Evolutionary conservation across 768 basidiomycete species (phyloP).

Genomic region (Cubamyces lactineus): DNA sequence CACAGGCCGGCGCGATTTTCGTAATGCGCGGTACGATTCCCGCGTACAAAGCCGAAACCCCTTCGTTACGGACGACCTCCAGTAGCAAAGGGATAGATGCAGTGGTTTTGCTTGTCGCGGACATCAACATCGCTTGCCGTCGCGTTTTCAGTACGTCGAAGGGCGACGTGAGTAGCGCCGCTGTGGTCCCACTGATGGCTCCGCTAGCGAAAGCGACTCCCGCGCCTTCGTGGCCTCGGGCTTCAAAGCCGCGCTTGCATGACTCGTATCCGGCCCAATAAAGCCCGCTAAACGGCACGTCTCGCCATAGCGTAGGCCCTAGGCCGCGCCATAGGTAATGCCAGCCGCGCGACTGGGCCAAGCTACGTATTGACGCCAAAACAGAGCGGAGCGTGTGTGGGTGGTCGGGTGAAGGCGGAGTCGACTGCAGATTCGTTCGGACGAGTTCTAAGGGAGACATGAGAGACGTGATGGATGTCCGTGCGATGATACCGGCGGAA

Average conservation of each 20-base stretch:
- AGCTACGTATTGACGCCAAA: slow-evolving; percentile 57
- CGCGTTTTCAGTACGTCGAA: slow-evolving; percentile 98
- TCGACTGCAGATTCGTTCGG: slow-evolving; percentile 92
- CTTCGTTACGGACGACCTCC: slow-evolving; percentile 79
- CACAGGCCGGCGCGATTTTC: slow-evolving; percentile 97
- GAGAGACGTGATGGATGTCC: slow-evolving; percentile 76
- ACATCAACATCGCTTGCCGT: slow-evolving; percentile 82
- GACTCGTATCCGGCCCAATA: slow-evolving; percentile 97
- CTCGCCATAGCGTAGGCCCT: slow-evolving; percentile 91
- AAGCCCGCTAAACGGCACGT: slow-evolving; percentile 95
- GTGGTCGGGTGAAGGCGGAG: slow-evolving; percentile 66
- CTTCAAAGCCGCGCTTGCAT: slow-evolving; percentile 66
- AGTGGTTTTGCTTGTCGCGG: slow-evolving; percentile 43
- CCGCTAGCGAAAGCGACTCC: slow-evolving; percentile 87
- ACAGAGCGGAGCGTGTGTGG: slow-evolving; percentile 82
- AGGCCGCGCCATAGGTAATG: slow-evolving; percentile 87
- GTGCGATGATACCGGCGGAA: slow-evolving; percentile 78
- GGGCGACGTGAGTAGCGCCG: slow-evolving; percentile 89
- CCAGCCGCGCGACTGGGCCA: slow-evolving; percentile 67
- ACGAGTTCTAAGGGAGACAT: slow-evolving; percentile 90
- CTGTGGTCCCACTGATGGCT: slow-evolving; percentile 82
- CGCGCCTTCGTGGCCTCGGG: slow-evolving; percentile 57
- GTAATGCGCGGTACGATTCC: slow-evolving; percentile 87
- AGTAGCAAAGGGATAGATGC: slow-evolving; percentile 66
- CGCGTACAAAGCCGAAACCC: slow-evolving; percentile 74